These are phyloP conservation scores for Calendula officinalis DNA, from an alignment of 129 eudicot species.

Conservation along the genomic window DNA sequence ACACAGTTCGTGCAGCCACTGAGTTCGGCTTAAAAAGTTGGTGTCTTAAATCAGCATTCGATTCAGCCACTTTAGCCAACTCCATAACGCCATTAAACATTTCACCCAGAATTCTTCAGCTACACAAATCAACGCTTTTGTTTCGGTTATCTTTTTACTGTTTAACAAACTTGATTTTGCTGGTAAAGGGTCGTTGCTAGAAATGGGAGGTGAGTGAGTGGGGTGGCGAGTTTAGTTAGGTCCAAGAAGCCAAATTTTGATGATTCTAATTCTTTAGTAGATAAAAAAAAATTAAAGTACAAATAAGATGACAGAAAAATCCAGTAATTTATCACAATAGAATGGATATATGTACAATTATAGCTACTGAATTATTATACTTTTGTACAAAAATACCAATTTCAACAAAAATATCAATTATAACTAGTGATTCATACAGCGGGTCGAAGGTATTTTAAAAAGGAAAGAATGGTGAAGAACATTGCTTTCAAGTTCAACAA, in stretches of 20 bases:
- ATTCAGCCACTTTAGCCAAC: slow-evolving; percentile 65
- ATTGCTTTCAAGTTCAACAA: no score
- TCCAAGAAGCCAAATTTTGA: slow-evolving; percentile 51
- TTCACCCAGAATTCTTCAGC: slow-evolving; percentile 50
- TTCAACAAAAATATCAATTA: no score
- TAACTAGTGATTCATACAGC: no score
- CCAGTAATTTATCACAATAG: no score
- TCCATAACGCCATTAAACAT: slow-evolving; percentile 75
- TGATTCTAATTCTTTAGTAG: slow-evolving; percentile 48
- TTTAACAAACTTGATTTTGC: slow-evolving; percentile 56
- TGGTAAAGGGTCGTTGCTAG: slow-evolving; percentile 66
- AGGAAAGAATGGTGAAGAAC: no score
- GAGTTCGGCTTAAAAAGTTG: slow-evolving; percentile 62
- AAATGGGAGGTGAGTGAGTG: slow-evolving; percentile 75
- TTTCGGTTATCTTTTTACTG: slow-evolving; percentile 65
- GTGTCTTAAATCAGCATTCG: slow-evolving; percentile 54
- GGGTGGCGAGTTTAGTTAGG: slow-evolving; percentile 43
- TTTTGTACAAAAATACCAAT: no score
- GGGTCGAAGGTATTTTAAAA: no score
- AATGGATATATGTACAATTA: no score
- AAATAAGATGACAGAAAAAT: no score
- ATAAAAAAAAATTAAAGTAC: no score
- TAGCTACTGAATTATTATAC: no score
- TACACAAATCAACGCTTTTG: slow-evolving; percentile 62
- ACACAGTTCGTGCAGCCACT: slow-evolving; percentile 61